Conservation (phyloP, 129 eudicot species). For the Centrapalus pauciflorus region DNA sequence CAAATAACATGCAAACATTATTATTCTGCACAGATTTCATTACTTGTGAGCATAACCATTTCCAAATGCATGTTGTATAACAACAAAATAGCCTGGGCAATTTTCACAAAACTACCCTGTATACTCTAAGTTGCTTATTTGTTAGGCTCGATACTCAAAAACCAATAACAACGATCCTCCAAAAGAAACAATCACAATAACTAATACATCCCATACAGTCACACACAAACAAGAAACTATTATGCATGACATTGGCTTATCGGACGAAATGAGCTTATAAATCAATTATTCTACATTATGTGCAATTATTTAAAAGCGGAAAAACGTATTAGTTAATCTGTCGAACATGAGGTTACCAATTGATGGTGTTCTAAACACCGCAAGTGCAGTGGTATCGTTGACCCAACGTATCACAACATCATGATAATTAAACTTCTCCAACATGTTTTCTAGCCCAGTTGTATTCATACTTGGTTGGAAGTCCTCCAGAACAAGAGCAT, state of each 20-base stretch:
- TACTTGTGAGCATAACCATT: not conserved
- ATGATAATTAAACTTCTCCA: constrained; percentile 59
- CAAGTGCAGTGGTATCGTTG: constrained; percentile 86
- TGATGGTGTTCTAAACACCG: constrained; percentile 83
- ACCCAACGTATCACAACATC: constrained; percentile 83
- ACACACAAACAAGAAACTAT: not conserved
- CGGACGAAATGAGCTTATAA: not conserved
- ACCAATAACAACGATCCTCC: not conserved
- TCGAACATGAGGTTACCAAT: constrained; percentile 43
- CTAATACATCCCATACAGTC: too few species aligned
- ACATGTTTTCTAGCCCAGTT: constrained; percentile 67
- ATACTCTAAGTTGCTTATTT: too few species aligned
- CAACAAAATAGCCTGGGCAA: too few species aligned
- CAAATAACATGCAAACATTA: not conserved
- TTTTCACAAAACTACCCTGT: too few species aligned
- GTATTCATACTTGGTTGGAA: constrained; percentile 77
- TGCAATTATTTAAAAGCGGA: not conserved
- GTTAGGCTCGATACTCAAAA: not conserved
- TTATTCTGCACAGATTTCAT: not conserved
- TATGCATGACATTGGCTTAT: not conserved
- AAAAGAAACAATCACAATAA: not conserved
- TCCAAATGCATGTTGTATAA: not conserved
- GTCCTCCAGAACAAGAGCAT: constrained; percentile 78
- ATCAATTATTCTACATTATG: not conserved
- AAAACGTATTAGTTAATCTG: not conserved